phyloP scores from a whole-genome alignment of 768 basidiomycete species.

The Hebeloma cylindrosporum region DNA sequence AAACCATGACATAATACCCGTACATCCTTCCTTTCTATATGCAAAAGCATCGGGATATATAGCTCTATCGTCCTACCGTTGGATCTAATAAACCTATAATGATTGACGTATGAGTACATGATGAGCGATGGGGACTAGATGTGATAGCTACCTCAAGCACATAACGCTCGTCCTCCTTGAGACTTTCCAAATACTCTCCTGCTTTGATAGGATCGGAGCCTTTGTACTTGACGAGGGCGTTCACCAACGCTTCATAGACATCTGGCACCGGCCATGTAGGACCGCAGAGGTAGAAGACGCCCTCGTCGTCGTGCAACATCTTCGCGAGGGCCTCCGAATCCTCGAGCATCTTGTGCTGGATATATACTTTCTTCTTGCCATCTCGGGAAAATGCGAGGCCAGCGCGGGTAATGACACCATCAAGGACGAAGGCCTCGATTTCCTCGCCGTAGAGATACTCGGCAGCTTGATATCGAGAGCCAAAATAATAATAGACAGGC shows the following conservation, averaged over 20 bases:
- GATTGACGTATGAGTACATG: not conserved
- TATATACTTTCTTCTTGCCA: slow-evolving; percentile 90
- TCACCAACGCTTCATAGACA: slow-evolving; percentile 89
- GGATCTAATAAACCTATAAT: slow-evolving; percentile 28
- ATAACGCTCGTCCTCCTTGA: slow-evolving; percentile 97
- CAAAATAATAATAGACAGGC: slow-evolving; percentile 97
- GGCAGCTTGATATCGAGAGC: slow-evolving; percentile 90
- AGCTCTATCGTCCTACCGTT: slow-evolving; percentile 4
- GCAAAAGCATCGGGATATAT: slow-evolving; percentile 9
- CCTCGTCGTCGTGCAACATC: slow-evolving; percentile 70
- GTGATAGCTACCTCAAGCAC: slow-evolving; percentile 77
- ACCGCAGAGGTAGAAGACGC: slow-evolving; percentile 95
- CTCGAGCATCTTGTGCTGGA: slow-evolving; percentile 97
- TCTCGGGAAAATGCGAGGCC: slow-evolving; percentile 98
- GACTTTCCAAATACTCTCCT: slow-evolving; percentile 77
- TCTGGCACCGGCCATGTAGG: slow-evolving; percentile 99
- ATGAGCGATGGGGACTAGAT: not conserved
- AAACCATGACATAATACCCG: not conserved
- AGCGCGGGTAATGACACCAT: slow-evolving; percentile 82
- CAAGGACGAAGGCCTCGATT: slow-evolving; percentile 90
- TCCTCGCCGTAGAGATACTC: slow-evolving; percentile 98
- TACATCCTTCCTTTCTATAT: not conserved
- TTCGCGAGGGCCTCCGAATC: slow-evolving; percentile 76
- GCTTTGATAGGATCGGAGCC: slow-evolving; percentile 64
- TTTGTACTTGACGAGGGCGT: slow-evolving; percentile 72